Percentiles rank a stretch among this genome's conserved stretches.
These are phyloP conservation scores for Verticillium zaregamsianum DNA, from an alignment of 2,329 filamentous ascomycete species.

Conservation along the genomic window DNA sequence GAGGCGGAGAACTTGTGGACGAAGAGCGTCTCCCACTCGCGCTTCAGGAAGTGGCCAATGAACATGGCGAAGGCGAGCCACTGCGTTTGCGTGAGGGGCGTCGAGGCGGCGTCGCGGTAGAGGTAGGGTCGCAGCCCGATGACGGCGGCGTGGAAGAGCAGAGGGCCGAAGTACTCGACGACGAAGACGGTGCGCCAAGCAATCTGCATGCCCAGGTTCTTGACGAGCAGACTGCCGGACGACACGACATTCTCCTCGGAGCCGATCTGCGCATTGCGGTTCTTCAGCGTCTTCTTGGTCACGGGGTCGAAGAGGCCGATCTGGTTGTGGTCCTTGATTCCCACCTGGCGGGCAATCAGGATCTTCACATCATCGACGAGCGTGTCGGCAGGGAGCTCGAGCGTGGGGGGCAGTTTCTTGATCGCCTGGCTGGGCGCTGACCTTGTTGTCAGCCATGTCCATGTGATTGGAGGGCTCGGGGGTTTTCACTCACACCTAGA, in stretches of 20 bases:
- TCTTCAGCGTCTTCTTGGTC: slow-evolving; percentile 59
- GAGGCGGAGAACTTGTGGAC: slow-evolving; percentile 92
- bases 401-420: slow-evolving; percentile 46
- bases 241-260: slow-evolving; percentile 44
- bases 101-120: slow-evolving; percentile 37
- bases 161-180: slow-evolving; percentile 89
- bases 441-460: slow-evolving; percentile 6
- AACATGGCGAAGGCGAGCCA: slow-evolving; percentile 71
- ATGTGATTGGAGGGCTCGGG: not conserved
- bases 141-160: slow-evolving; percentile 77
- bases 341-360: slow-evolving; percentile 45
- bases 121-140: slow-evolving; percentile 67
- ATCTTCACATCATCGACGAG: slow-evolving; percentile 59
- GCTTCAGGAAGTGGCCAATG: slow-evolving; percentile 84
- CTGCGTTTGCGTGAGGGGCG: slow-evolving; percentile 62
- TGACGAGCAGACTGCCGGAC: slow-evolving; percentile 68
- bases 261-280: slow-evolving; percentile 50
- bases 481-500: slow-evolving; percentile 31
- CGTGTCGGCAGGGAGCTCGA: slow-evolving; percentile 45
- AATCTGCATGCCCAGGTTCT: slow-evolving; percentile 88
- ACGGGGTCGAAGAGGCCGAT: slow-evolving; percentile 58
- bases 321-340: slow-evolving; percentile 54
- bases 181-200: slow-evolving; percentile 92
- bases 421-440: slow-evolving; percentile 45
- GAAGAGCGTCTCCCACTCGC: slow-evolving; percentile 90